phyloP scores from a whole-genome alignment of 208 protist species.

The Histomonas meleagridis region DNA sequence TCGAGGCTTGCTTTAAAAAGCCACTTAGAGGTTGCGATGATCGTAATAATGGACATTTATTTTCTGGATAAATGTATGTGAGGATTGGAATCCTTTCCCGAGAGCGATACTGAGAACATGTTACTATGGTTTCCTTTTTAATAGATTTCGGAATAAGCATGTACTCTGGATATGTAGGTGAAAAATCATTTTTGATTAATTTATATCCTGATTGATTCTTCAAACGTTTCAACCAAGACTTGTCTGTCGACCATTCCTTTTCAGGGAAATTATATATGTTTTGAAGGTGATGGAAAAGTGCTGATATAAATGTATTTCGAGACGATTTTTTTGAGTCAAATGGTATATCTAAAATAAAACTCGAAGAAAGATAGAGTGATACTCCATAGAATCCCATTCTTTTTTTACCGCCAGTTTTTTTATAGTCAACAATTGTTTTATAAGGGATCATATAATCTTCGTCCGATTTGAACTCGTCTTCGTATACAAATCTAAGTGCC shows the following conservation, averaged over 20 bases:
- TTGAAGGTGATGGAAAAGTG: too few species aligned
- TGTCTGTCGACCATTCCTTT: background rate
- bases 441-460: background rate
- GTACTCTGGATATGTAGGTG: background rate
- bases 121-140: background rate
- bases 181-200: constrained; percentile 4
- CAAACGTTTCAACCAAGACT: background rate
- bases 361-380: too few species aligned
- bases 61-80: background rate
- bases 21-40: background rate
- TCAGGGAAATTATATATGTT: background rate
- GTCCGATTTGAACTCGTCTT: background rate
- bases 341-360: too few species aligned
- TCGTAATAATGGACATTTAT: background rate
- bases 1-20: background rate
- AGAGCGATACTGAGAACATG: background rate
- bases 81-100: background rate
- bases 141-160: background rate
- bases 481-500: background rate
- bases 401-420: background rate
- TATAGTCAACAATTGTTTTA: background rate
- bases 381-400: too few species aligned
- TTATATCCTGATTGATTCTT: background rate
- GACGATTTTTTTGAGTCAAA: too few species aligned
- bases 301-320: too few species aligned